Conservation (phyloP, 805 yeast species). For the Kuraishia hungarica region DNA sequence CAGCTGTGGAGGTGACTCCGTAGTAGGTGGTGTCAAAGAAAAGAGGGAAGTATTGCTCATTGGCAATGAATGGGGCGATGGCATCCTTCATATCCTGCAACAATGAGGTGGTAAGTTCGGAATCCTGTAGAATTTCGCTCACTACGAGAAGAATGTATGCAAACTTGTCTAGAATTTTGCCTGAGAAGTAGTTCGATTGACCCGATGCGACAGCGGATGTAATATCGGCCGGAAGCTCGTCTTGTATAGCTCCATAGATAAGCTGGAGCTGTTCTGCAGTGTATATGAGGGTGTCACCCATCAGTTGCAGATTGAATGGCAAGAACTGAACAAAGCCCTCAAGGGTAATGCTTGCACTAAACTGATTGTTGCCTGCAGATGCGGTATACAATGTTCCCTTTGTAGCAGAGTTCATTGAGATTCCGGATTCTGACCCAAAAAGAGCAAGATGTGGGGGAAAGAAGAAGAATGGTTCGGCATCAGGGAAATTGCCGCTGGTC, state of each 20-base stretch:
- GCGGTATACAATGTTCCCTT: constrained; percentile 43
- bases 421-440: constrained; percentile 32
- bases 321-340: constrained; percentile 29
- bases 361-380: constrained; percentile 26
- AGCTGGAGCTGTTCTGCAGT: constrained; percentile 33
- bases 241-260: constrained; percentile 35
- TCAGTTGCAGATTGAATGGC: constrained; percentile 8
- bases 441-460: constrained; percentile 43
- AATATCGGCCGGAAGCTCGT: constrained; percentile 36
- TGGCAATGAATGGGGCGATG: constrained; percentile 28
- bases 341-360: constrained; percentile 30
- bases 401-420: constrained; percentile 35
- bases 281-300: constrained; percentile 22
- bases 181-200: constrained; percentile 42
- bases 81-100: constrained; percentile 38
- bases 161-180: constrained; percentile 47
- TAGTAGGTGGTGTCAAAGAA: constrained; percentile 46
- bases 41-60: constrained; percentile 39
- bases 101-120: constrained; percentile 39
- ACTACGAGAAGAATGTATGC: constrained; percentile 47
- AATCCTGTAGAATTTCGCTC: constrained; percentile 33
- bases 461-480: constrained; percentile 37
- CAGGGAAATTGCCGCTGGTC: constrained; percentile 40
- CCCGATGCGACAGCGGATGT: constrained; percentile 25
- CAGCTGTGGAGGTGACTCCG: constrained; percentile 48